phyloP scores from a whole-genome alignment of 2,329 filamentous ascomycete species.

The Colletotrichum sp. region DNA sequence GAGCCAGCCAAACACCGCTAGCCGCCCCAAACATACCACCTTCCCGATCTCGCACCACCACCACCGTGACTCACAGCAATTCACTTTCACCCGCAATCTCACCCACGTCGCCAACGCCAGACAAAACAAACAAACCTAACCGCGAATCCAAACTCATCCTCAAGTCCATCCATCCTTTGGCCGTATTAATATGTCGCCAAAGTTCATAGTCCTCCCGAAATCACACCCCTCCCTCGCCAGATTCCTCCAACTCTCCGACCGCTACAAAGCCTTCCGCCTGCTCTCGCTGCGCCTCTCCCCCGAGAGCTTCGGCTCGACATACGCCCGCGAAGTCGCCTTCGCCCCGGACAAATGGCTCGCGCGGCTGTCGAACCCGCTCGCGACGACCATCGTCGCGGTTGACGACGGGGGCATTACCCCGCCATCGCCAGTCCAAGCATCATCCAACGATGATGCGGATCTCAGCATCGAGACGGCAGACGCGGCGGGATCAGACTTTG shows the following conservation, averaged over 20 bases:
- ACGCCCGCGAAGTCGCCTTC: slow-evolving; percentile 10
- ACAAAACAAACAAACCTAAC: no score
- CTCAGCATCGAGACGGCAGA: background rate
- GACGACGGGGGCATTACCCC: background rate
- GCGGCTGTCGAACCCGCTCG: background rate
- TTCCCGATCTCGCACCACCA: background rate
- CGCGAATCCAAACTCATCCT: no score
- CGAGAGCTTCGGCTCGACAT: slow-evolving; percentile 2
- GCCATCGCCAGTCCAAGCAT: background rate
- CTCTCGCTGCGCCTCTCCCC: slow-evolving; percentile 6
- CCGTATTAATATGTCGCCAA: background rate
- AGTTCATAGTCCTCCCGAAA: background rate
- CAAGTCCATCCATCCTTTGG: no score
- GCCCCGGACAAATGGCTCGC: background rate
- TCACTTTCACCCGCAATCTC: no score
- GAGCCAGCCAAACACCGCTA: background rate
- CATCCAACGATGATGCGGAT: background rate
- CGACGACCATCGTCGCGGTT: slow-evolving; percentile 7
- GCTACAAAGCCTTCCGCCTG: slow-evolving; percentile 16
- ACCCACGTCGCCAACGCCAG: no score
- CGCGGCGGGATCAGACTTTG: background rate
- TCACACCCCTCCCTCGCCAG: background rate
- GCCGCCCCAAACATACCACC: background rate
- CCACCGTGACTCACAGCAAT: background rate
- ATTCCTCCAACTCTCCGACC: background rate